Evolutionary conservation across 1,284 basidiomycete genomes (phyloP), one percentile per base, ranked within the genome.

Genomic region (Xerocomus nothofagi): DNA sequence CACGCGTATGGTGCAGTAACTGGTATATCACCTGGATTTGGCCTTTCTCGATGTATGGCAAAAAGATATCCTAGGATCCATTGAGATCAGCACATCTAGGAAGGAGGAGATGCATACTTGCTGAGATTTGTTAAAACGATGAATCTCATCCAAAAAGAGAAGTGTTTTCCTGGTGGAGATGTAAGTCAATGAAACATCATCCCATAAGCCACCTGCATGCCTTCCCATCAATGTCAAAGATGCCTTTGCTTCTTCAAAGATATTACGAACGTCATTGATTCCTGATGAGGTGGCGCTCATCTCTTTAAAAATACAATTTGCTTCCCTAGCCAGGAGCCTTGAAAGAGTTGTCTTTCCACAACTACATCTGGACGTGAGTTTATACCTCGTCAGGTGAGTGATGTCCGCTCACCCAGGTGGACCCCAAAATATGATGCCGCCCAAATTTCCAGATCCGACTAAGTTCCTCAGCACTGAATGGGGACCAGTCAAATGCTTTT

Each of bases 81-180:
- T 43, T 44, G 41, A 33, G 36, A 39, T 30, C 32, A 39, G 17
- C 21, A 4, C 12, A 33, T 47, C 34, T 33, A 12, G 18, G 17
- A 23, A 12, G 23, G 0, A 37, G 44, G 38, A 38, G 12, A 45
- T 18, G 49, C 57, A 14, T 56, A 86, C 88, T 70, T 91, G 93
- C 63, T 93, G 91, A 3, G 86, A 77, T 58, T 84, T 89, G 60
- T 85, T 91, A 63, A 94, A 88, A n/a, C 88, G 79, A 70, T 96
- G 93, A 5, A 96, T 85, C 68, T 96, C 93, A 61, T 96, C 93
- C 53, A 92, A 70, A 62, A 93, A 93, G 4, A 93, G 64, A 18
- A 91, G 70, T 0, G 88, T 91, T 47, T 78, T 76, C 55, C 83
- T 86, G 49, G 29, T 31, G 24, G 24, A 27, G 24, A 39, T 57